These are phyloP conservation scores for Aspergillus sclerotialis DNA, from an alignment of 2,329 filamentous ascomycete genomes.

Conservation along the genomic window DNA sequence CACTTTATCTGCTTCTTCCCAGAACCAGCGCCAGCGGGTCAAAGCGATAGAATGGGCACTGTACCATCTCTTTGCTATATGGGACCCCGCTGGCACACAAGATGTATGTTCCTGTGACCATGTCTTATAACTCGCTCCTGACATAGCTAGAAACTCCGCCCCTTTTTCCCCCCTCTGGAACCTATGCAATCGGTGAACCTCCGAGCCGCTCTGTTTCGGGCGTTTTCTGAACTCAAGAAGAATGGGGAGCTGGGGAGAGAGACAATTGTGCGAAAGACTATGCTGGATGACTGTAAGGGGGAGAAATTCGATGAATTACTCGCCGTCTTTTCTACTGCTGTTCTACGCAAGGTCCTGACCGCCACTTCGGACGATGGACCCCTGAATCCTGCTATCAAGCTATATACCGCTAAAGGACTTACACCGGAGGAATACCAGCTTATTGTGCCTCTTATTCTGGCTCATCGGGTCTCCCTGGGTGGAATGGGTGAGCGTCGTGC, in stretches of 20 bases:
- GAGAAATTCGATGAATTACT: slow-evolving; percentile 84
- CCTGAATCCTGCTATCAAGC: slow-evolving; percentile 45
- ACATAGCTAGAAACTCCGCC: slow-evolving; percentile 67
- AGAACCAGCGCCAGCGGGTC: slow-evolving; percentile 75
- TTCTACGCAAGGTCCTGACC: slow-evolving; percentile 63
- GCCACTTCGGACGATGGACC: slow-evolving; percentile 31
- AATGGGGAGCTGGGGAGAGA: slow-evolving; percentile 75
- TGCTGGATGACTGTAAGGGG: slow-evolving; percentile 93
- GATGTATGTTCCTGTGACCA: slow-evolving; percentile 46
- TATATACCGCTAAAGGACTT: slow-evolving; percentile 48
- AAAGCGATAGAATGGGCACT: slow-evolving; percentile 82
- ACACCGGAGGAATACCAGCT: slow-evolving; percentile 27
- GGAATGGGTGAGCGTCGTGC: slow-evolving; percentile 54
- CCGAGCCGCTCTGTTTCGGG: slow-evolving; percentile 72
- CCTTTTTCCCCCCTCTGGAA: slow-evolving; percentile 85
- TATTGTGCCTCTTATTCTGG: slow-evolving; percentile 61
- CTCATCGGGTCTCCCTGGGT: slow-evolving; percentile 63
- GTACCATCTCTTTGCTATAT: slow-evolving; percentile 78
- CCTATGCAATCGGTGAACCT: slow-evolving; percentile 87
- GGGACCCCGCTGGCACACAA: slow-evolving; percentile 69
- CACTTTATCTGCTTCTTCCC: slow-evolving; percentile 63
- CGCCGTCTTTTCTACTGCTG: slow-evolving; percentile 73
- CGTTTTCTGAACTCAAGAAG: slow-evolving; percentile 80
- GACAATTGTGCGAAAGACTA: slow-evolving; percentile 77
- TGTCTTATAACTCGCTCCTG: slow-evolving; percentile 2